A percentile compares a stretch with the other conserved stretches of the same genome.
Evolutionary conservation across 2,329 filamentous ascomycete genomes (phyloP).

Genomic region (Eutypella sp.): DNA sequence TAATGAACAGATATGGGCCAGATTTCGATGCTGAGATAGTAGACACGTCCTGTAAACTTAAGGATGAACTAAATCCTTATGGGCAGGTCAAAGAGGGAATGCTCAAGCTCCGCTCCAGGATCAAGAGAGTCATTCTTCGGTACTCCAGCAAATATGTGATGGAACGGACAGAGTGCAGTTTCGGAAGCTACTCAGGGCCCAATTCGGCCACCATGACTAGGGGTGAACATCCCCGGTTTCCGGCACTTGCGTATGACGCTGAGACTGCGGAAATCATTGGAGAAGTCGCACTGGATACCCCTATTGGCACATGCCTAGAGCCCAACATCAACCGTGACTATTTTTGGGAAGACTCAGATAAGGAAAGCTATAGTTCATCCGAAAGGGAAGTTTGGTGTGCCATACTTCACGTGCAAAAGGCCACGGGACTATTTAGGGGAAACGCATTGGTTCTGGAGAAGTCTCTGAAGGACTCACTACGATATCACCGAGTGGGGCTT

Average conservation of each 20-base stretch:
- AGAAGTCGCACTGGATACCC: slow-evolving; percentile 5
- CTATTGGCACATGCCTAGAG: neutral
- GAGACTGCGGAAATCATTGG: slow-evolving; percentile 1
- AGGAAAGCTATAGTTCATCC: neutral
- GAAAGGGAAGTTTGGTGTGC: slow-evolving; percentile 3
- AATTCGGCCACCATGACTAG: slow-evolving; percentile 1
- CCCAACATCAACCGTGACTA: neutral
- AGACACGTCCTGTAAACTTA: neutral
- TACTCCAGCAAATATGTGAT: slow-evolving; percentile 2
- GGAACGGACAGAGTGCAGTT: slow-evolving; percentile 5
- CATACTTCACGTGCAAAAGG: no score
- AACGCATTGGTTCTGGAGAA: no score
- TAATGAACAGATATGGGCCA: neutral
- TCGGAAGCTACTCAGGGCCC: slow-evolving; percentile 1
- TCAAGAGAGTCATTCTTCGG: slow-evolving; percentile 1
- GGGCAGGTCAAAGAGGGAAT: neutral
- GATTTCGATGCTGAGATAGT: slow-evolving; percentile 4
- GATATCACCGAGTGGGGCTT: no score
- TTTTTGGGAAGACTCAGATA: neutral
- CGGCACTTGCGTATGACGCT: slow-evolving; percentile 1
- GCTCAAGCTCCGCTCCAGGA: slow-evolving; percentile 2
- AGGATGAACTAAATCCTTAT: neutral
- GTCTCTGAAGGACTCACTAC: no score
- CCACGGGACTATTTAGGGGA: no score
- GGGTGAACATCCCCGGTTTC: slow-evolving; percentile 6